Conservation (phyloP, 1,284 basidiomycete species). For the Ganoderma resinaceum region DNA sequence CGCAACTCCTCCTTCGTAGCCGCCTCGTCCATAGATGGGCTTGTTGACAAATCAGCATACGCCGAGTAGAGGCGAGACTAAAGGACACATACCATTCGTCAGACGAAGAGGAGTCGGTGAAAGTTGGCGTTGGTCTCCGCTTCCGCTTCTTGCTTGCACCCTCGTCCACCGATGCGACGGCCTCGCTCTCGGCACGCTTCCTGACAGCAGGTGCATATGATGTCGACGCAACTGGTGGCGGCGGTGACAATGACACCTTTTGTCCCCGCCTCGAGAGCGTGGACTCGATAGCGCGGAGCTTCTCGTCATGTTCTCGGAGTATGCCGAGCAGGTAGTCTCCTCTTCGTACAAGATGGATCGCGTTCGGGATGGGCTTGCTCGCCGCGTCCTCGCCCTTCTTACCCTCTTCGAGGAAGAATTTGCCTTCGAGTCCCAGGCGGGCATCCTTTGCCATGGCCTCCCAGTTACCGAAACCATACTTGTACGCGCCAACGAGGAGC, state of each 20-base stretch:
- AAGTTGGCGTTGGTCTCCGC: slow-evolving; percentile 88
- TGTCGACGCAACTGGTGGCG: slow-evolving; percentile 74
- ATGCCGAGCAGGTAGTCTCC: slow-evolving; percentile 94
- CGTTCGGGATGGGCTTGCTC: slow-evolving; percentile 89
- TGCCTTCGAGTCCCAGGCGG: slow-evolving; percentile 84
- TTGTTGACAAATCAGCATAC: slow-evolving; percentile 39
- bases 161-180: slow-evolving; percentile 80
- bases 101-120: slow-evolving; percentile 88
- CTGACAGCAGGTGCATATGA: slow-evolving; percentile 66
- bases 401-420: slow-evolving; percentile 97
- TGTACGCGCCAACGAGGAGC: slow-evolving; percentile 92
- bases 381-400: slow-evolving; percentile 88
- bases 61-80: slow-evolving; percentile 12
- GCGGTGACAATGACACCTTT: slow-evolving; percentile 74
- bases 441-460: slow-evolving; percentile 93
- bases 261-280: slow-evolving; percentile 71
- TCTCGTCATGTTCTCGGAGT: slow-evolving; percentile 93
- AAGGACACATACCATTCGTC: slow-evolving; percentile 79
- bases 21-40: slow-evolving; percentile 95
- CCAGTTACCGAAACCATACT: slow-evolving; percentile 98
- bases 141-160: slow-evolving; percentile 76
- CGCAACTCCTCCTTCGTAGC: slow-evolving; percentile 95
- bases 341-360: slow-evolving; percentile 96
- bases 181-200: slow-evolving; percentile 83
- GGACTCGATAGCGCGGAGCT: slow-evolving; percentile 84